Evolutionary conservation across 495 filamentous ascomycete genomes (phyloP), one percentile per base, ranked within the genome.

Genomic region (Hypoxylon fragiforme): DNA sequence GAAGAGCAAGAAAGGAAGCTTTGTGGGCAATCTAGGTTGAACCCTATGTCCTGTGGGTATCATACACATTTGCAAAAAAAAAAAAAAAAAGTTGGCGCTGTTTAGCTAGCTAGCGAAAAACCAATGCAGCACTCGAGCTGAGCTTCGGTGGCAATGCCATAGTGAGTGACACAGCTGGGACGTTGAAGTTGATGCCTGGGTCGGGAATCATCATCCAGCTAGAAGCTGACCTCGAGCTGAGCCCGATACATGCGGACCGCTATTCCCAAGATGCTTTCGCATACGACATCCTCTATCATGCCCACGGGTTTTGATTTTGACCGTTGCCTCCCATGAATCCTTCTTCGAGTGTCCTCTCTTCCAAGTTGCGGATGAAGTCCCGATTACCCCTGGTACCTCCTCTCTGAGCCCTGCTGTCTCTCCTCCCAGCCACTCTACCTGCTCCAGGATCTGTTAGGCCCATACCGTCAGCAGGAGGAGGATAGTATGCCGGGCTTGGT

Each of bases 401-500:
- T 57, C 80, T 79, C 45, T 79, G 81, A 19, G 84, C 79, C 62
- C 90, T 82, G 53, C 90, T 95, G 15, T 89, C 87, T 62, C 92
- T 84, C 43, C 92, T 78, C 26, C 88, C 79, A 34, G 86, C 81
- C 59, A 84, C 86, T 18, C 78, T 69, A 56, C 89, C 85, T 8
- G 86, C 66, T 7, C 75, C 72, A 9, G 74, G 70, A 44, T 77
- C 79, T 32, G 74, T 59, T 5, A 73, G 70, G 2, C 60, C 81
- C 35, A 87, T 81, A 6, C 91, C 92, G 54, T 96, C 94, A 2
- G 89, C 82, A n/a, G 92, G 92, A 7, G 94, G 94, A 12, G 94
- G 95, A 60, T 97, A 97, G 70, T 99, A 99, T 6, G 95, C 95
- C 1, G 95, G 95, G 51, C 91, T 96, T 4, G 95, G 95, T 66